phyloP scores from a whole-genome alignment of 345 rosid species.

The Passiflora organensis region DNA sequence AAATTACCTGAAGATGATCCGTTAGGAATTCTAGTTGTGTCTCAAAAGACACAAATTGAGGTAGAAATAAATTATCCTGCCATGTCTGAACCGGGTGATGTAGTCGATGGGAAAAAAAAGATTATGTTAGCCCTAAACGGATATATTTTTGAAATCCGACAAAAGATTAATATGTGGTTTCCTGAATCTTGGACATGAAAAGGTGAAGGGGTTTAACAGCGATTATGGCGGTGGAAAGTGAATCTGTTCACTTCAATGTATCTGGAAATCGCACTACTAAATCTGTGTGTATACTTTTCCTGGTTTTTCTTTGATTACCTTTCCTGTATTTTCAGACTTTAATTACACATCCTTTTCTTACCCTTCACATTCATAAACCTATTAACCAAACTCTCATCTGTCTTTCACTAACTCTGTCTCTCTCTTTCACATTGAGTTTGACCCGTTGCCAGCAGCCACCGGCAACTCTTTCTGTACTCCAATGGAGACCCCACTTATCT shows the following conservation, averaged over 20 bases:
- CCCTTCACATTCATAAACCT: slow-evolving; percentile 11
- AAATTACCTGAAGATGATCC: slow-evolving; percentile 2
- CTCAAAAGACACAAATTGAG: no score
- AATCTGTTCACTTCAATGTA: not conserved
- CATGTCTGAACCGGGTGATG: no score
- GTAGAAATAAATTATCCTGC: no score
- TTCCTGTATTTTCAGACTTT: not conserved
- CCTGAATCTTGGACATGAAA: slow-evolving; percentile 1
- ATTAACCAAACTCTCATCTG: not conserved
- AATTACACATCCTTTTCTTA: slow-evolving; percentile 10
- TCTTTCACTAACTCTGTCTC: slow-evolving; percentile 1
- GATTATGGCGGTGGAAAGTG: slow-evolving; percentile 11
- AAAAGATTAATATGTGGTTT: no score
- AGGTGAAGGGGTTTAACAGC: slow-evolving; percentile 1
- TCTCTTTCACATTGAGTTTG: slow-evolving; percentile 66
- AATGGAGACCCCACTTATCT: slow-evolving; percentile 51
- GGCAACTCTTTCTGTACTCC: slow-evolving; percentile 41
- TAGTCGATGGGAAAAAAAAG: no score
- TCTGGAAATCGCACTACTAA: not conserved
- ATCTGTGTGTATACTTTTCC: not conserved
- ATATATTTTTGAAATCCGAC: no score
- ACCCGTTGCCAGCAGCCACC: slow-evolving; percentile 90
- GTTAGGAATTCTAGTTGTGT: no score
- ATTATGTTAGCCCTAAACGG: no score
- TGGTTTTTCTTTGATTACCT: not conserved